Base-by-base conservation (phyloP, 1,284 basidiomycete genomes). In the Apiotrichum brassicae region DNA sequence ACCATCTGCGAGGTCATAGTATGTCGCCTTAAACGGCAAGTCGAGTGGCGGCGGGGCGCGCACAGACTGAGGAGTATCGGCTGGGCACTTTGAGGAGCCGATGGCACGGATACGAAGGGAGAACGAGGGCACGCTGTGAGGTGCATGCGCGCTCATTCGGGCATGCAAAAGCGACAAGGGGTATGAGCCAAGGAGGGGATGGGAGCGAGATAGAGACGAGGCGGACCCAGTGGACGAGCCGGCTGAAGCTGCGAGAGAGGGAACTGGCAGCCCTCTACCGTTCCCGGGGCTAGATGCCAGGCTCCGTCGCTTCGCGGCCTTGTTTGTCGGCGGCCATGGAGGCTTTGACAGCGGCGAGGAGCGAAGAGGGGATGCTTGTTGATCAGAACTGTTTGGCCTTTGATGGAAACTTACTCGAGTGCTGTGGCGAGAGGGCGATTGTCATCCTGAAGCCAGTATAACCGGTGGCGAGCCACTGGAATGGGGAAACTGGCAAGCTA, bases 1-100 rank as follows among this genome's bases (percentile, higher is more conserved):
- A 24, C 43, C 46, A 4, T 33, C 56, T 8, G 61, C 59, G 6
- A 72, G 57, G 46, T 71, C 68, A 40, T 72, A 69, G 53, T 71
- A 72, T 20, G 63, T 66, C 26, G 69, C 71, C 7, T 58, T 53
- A 47, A 74, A 70, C 1, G 66, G 64, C 2, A 72, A 64, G 8
- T 64, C 46, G 12, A 71, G 41, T 11, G 62, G 57, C 3, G 58
- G 51, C 0, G 63, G 62, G 46, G 64, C 64, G 1, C 46, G 46
- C 13, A 52, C 58, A 2, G 2, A 4, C 61, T 64, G 48, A 50
- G 64, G 5, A 62, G 65, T 4, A 62, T n/a, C 3, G 55, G 51
- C 3, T 51, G 40, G 40, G 19, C 40, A 42, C 6, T 25, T 24
- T 12, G 40, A n/a, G 3, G 50, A 46, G 4, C 35, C 49, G 25